These are phyloP conservation scores for Erysimum cheiranthoides DNA, from an alignment of 345 rosid genomes.

Conservation along the genomic window DNA sequence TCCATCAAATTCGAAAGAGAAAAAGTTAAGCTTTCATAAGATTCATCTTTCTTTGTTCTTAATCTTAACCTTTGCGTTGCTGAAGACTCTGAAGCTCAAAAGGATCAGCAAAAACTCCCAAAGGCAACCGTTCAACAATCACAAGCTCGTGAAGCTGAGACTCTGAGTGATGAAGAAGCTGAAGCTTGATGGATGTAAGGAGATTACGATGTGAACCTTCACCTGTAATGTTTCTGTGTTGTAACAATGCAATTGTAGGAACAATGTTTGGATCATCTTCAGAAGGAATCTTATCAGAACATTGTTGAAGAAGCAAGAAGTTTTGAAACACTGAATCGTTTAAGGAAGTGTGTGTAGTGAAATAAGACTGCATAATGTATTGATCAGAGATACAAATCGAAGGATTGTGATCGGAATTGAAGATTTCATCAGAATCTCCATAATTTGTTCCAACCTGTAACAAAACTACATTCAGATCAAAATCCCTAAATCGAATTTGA, in stretches of 20 bases:
- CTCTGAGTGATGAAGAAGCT: slow-evolving; percentile 40
- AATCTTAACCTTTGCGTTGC: slow-evolving; percentile 57
- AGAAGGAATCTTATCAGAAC: slow-evolving; percentile 45
- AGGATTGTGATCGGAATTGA: neutral
- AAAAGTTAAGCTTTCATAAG: neutral
- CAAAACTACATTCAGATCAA: neutral
- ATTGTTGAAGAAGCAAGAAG: slow-evolving; percentile 48
- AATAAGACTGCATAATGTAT: slow-evolving; percentile 65
- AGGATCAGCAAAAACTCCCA: slow-evolving; percentile 88
- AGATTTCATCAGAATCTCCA: slow-evolving; percentile 12
- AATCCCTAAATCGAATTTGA: slow-evolving; percentile 11
- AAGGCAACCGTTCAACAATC: slow-evolving; percentile 72
- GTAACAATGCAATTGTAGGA: slow-evolving; percentile 44
- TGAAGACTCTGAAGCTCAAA: slow-evolving; percentile 83
- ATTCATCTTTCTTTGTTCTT: neutral
- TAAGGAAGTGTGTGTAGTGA: slow-evolving; percentile 52
- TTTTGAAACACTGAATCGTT: slow-evolving; percentile 55
- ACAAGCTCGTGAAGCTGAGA: slow-evolving; percentile 53
- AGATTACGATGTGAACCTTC: slow-evolving; percentile 94
- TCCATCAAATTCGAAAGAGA: neutral
- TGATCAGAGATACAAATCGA: slow-evolving; percentile 39
- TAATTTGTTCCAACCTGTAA: slow-evolving; percentile 25
- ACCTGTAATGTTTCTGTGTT: slow-evolving; percentile 59
- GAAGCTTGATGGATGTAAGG: slow-evolving; percentile 58
- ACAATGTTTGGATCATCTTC: slow-evolving; percentile 36